These are phyloP conservation scores for Musa balbisiana DNA, from an alignment of 202 grass and related monocot genomes.

Conservation along the genomic window DNA sequence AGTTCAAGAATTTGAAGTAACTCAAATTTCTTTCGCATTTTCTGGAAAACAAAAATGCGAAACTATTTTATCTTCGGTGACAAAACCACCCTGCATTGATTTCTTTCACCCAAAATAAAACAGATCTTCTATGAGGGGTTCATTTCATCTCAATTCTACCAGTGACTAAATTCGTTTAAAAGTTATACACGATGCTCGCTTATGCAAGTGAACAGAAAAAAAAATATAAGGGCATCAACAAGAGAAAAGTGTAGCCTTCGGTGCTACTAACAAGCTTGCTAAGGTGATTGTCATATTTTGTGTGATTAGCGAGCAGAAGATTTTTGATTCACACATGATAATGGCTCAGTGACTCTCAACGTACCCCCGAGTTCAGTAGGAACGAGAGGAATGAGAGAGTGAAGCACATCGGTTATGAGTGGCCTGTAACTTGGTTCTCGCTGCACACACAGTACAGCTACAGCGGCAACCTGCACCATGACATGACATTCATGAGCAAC, in stretches of 20 bases:
- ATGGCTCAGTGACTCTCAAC: slow-evolving; percentile 42
- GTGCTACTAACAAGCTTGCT: no score
- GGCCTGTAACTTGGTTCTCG: slow-evolving; percentile 95
- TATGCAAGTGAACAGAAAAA: no score
- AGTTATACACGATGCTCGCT: neutral
- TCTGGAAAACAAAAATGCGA: neutral
- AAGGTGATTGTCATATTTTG: no score
- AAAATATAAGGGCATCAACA: neutral
- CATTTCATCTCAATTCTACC: neutral
- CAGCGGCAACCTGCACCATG: slow-evolving; percentile 74
- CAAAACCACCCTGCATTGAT: no score
- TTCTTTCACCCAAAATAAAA: no score
- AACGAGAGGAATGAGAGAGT: slow-evolving; percentile 90
- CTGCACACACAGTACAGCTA: slow-evolving; percentile 85
- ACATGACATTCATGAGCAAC: neutral
- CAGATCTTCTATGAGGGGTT: no score
- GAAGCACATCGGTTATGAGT: slow-evolving; percentile 89
- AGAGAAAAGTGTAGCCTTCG: no score
- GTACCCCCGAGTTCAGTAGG: slow-evolving; percentile 80
- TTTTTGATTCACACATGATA: neutral
- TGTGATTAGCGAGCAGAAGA: neutral
- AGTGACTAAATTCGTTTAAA: neutral
- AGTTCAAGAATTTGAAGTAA: neutral
- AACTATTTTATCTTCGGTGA: no score
- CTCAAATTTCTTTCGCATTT: neutral